A percentile compares a stretch with the other conserved stretches of the same genome.
phyloP scores from a whole-genome alignment of 352 stramenopile genomes.

The Peronosclerospora sorghi region DNA sequence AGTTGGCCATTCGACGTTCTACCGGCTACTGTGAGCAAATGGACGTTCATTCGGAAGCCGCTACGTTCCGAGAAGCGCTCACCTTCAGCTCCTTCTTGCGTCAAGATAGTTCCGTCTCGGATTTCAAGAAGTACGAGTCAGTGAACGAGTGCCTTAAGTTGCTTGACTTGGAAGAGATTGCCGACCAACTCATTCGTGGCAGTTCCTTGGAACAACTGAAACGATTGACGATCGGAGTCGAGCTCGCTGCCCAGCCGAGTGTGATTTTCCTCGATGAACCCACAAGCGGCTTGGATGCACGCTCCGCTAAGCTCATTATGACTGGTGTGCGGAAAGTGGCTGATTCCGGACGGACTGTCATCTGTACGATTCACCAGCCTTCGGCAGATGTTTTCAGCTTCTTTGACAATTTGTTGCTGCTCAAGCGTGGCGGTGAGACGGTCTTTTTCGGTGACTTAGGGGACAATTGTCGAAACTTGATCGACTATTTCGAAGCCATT shows the following conservation, averaged over 20 bases:
- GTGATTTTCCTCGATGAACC: slow-evolving; percentile 68
- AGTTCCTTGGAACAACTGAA: slow-evolving; percentile 29
- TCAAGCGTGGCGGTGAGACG: slow-evolving; percentile 42
- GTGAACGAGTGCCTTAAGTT: slow-evolving; percentile 24
- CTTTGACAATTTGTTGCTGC: slow-evolving; percentile 77
- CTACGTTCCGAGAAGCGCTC: slow-evolving; percentile 53
- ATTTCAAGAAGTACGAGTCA: slow-evolving; percentile 13
- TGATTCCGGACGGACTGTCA: slow-evolving; percentile 36
- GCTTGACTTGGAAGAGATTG: slow-evolving; percentile 19
- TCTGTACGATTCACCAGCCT: slow-evolving; percentile 37
- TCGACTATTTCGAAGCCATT: slow-evolving; percentile 5
- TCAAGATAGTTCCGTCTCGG: slow-evolving; percentile 4
- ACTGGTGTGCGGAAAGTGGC: slow-evolving; percentile 67
- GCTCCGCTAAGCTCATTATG: slow-evolving; percentile 69
- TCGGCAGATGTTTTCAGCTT: slow-evolving; percentile 15
- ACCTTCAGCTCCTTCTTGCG: slow-evolving; percentile 72
- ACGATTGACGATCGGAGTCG: slow-evolving; percentile 67
- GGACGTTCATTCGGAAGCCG: slow-evolving; percentile 17
- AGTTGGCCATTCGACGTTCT: neutral
- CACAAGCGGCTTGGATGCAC: slow-evolving; percentile 41
- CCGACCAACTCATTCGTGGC: slow-evolving; percentile 22
- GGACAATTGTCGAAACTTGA: neutral
- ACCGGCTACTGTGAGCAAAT: slow-evolving; percentile 26
- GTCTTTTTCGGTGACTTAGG: slow-evolving; percentile 37
- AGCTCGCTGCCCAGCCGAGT: slow-evolving; percentile 66